Conservation (phyloP, 139 green algal species). For the Coelastrella sp. region DNA sequence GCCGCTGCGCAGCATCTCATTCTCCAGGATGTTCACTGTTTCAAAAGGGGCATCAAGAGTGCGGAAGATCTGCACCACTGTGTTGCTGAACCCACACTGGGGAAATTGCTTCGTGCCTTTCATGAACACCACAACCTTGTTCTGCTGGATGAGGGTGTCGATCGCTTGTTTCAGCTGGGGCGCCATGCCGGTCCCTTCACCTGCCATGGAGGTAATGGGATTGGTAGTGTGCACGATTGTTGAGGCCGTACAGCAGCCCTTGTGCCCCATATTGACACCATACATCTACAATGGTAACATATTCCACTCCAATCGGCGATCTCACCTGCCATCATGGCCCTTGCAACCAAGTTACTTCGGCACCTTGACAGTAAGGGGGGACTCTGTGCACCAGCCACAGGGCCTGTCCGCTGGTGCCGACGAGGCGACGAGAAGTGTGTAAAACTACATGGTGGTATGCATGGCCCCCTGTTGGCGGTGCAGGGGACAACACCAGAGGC, state of each 20-base stretch:
- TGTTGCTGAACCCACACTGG: constrained; percentile 97
- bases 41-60: constrained; percentile 74
- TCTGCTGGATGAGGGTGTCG: constrained; percentile 75
- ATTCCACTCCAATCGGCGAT: too few relatives aligned
- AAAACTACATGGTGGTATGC: neutral
- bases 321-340: constrained; percentile 20
- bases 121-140: constrained; percentile 95
- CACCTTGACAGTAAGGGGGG: neutral
- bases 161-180: constrained; percentile 79
- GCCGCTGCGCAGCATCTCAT: constrained; percentile 85
- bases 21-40: constrained; percentile 95
- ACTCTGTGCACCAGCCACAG: neutral
- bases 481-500: neutral
- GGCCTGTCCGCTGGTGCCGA: neutral
- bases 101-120: constrained; percentile 92
- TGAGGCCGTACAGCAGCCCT: too few relatives aligned
- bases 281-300: too few relatives aligned
- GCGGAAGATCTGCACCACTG: constrained; percentile 93
- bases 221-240: too few relatives aligned
- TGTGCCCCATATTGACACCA: too few relatives aligned
- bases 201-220: neutral
- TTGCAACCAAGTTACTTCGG: neutral
- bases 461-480: neutral
- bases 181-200: constrained; percentile 56
- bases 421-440: neutral